Conservation (phyloP, 2,329 filamentous ascomycete species). For the Talaromyces sp. region DNA sequence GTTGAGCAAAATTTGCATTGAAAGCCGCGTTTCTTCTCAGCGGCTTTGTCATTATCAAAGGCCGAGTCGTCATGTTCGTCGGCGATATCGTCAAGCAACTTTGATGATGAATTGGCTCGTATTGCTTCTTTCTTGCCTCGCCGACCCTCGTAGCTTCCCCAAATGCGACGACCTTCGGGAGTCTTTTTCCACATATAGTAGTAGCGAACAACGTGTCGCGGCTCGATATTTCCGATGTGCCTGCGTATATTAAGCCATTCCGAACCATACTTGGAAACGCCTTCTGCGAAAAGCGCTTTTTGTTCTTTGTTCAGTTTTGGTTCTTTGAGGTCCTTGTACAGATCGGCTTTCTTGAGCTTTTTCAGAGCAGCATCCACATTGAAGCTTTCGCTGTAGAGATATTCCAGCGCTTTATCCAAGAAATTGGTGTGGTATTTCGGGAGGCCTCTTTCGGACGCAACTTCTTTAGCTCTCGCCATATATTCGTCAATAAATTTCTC, state of each 20-base stretch:
- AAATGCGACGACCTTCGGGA: constrained; percentile 74
- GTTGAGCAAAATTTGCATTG: constrained; percentile 90
- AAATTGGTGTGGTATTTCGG: constrained; percentile 77
- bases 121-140: constrained; percentile 87
- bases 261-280: constrained; percentile 81
- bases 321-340: constrained; percentile 70
- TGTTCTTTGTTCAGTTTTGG: constrained; percentile 74
- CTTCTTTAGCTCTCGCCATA: constrained; percentile 61
- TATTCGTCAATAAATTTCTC: constrained; percentile 67
- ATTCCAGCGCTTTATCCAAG: constrained; percentile 72
- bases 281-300: constrained; percentile 87
- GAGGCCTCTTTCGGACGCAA: constrained; percentile 65
- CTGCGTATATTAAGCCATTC: constrained; percentile 78
- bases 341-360: constrained; percentile 62
- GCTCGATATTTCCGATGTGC: constrained; percentile 71
- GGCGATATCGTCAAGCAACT: constrained; percentile 85
- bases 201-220: constrained; percentile 78
- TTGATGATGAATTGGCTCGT: constrained; percentile 57
- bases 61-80: constrained; percentile 92
- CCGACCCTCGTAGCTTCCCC: constrained; percentile 80
- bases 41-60: constrained; percentile 83
- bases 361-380: constrained; percentile 65
- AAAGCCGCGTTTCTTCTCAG: constrained; percentile 72
- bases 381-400: constrained; percentile 68
- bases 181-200: constrained; percentile 99